A percentile compares a stretch with the other conserved stretches of the same genome.
Conservation (phyloP, 345 rosid species). For the Turritis glabra region DNA sequence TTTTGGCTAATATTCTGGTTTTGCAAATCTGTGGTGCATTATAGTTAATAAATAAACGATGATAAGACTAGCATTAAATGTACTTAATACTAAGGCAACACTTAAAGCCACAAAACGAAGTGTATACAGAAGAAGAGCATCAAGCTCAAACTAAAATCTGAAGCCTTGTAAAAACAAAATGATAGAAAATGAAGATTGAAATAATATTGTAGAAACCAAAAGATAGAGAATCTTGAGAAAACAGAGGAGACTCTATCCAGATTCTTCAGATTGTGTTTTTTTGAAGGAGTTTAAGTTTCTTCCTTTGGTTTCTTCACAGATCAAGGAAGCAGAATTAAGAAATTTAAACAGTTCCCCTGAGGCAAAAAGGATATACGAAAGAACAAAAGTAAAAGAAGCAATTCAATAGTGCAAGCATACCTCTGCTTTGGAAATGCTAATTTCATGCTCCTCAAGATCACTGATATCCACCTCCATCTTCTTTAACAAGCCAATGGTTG, state of each 20-base stretch:
- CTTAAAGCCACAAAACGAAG: background rate
- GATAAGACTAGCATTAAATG: background rate
- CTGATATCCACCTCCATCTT: background rate
- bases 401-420: background rate
- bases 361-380: background rate
- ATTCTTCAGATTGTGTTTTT: background rate
- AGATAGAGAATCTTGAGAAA: background rate
- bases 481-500: background rate
- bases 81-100: background rate
- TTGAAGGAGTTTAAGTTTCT: background rate
- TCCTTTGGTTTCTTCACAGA: slow-evolving; percentile 1
- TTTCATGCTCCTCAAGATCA: slow-evolving; percentile 2
- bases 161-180: no score
- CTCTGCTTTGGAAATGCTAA: slow-evolving; percentile 12
- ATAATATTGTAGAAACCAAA: background rate
- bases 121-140: no score
- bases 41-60: background rate
- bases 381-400: background rate
- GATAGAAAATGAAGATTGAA: background rate
- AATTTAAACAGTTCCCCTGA: background rate
- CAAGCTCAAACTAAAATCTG: no score
- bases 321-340: background rate
- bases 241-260: background rate
- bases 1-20: background rate
- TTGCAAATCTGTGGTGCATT: background rate